Evolutionary conservation across 768 basidiomycete species (phyloP).

Genomic region (Asterophora lycoperdoides): DNA sequence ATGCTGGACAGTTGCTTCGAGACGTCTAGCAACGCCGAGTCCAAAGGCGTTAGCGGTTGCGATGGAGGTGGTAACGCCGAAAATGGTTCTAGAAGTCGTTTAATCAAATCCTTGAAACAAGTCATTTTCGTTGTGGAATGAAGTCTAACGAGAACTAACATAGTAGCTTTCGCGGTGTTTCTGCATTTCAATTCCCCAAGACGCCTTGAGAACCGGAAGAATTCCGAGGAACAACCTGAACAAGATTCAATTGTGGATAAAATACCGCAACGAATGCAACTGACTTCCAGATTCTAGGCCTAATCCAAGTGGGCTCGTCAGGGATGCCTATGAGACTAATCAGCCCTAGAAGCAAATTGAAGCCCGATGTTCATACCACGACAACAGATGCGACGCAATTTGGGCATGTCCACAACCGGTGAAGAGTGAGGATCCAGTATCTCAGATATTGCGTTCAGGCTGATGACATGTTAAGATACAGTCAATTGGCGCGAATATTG

Average conservation of each 20-base stretch:
- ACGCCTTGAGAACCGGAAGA: conserved; percentile 50
- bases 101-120: conserved; percentile 57
- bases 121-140: conserved; percentile 6
- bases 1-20: conserved; percentile 55
- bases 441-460: conserved; percentile 55
- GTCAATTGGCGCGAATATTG: not conserved
- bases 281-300: conserved; percentile 77
- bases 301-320: conserved; percentile 69
- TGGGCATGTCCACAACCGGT: conserved; percentile 50
- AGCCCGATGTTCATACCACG: conserved; percentile 43
- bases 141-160: conserved; percentile 35
- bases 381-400: conserved; percentile 52
- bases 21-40: conserved; percentile 44
- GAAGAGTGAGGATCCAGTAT: conserved; percentile 49
- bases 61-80: conserved; percentile 38
- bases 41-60: conserved; percentile 35
- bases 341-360: conserved; percentile 4
- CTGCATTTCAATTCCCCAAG: conserved; percentile 52
- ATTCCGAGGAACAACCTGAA: conserved; percentile 61
- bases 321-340: conserved; percentile 52
- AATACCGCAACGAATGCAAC: conserved; percentile 18
- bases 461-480: conserved; percentile 22
- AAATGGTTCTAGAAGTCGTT: conserved; percentile 56
- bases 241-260: conserved; percentile 8
- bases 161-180: conserved; percentile 72